Evolutionary conservation across 805 yeast species (phyloP), one percentile per base, ranked within the genome.

Genomic region (Teunomyces barrocoloradensis): DNA sequence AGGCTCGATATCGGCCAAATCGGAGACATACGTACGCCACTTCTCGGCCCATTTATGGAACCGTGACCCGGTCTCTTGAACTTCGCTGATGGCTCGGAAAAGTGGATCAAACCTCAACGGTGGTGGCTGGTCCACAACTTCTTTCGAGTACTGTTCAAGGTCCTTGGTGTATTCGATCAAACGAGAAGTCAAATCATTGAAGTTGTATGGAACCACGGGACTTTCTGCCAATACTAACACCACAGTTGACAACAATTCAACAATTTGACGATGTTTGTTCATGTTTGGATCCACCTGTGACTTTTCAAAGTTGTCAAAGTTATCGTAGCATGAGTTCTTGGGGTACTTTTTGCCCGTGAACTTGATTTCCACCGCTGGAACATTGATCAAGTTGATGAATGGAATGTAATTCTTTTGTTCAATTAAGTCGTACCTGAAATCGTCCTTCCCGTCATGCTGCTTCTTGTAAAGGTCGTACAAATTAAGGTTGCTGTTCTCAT

Each of bases 131-230:
- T 42, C 29, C 18, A 52, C 39, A 3, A 50, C 37, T 9, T 56
- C 52, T 3, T 47, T 37, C 12, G 73, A 68, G 52, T 73, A 77
- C 3, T 57, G 54, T 39, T 72, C 70, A 27, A 89, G 64, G 47
- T 81, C 84, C 17, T 68, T 63, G 11, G 75, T 58, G 51, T 77
- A 77, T 1, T 64, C 58, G 17, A 68, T 69, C 49, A 87, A 53
- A 6, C 66, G 66, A 1, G 67, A 60, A 5, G 79, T 78, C 49
- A 80, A 74, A 5, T 69, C 68, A 3, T 60, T 63, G 30, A 87
- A 63, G 59, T 83, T 79, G 54, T 77, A 85, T 2, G 96, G 96
- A 13, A 91, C 70, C 35, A 89, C 63, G 1, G 97, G 96, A 35
- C 76, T 78, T 55, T 90, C 96, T 0, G 83, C 78, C n/a, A 86